Evolutionary conservation across 768 basidiomycete species (phyloP).

Genomic region (Flagelloscypha sp.): DNA sequence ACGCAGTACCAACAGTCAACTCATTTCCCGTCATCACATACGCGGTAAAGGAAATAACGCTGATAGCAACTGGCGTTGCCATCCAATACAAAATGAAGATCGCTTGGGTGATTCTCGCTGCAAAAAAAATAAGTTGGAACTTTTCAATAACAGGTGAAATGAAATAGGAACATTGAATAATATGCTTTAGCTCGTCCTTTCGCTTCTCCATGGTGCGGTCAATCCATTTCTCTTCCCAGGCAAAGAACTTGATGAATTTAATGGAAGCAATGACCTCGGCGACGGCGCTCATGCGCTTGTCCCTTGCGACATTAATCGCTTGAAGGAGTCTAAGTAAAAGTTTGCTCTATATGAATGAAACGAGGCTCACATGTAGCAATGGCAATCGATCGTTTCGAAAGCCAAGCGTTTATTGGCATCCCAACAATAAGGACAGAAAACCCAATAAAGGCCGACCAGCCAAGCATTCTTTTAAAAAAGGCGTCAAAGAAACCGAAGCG

Average conservation of each 20-base stretch:
- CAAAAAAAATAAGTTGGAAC: not conserved
- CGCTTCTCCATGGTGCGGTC: constrained; percentile 38
- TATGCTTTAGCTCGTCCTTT: constrained; percentile 41
- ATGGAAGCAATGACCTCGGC: constrained; percentile 42
- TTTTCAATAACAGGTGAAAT: not conserved
- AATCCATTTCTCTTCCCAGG: constrained; percentile 47
- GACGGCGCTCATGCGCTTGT: constrained; percentile 44
- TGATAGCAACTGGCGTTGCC: constrained; percentile 40
- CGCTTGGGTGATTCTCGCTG: constrained; percentile 34
- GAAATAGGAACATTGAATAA: constrained; percentile 11
- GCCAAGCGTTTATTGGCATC: constrained; percentile 38
- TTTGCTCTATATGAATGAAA: too few species aligned
- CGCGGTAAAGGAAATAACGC: constrained; percentile 39
- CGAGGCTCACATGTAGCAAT: too few species aligned
- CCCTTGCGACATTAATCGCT: too few species aligned
- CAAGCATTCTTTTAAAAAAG: constrained; percentile 30
- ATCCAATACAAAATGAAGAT: constrained; percentile 41
- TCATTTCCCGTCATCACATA: constrained; percentile 37
- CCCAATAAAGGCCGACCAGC: constrained; percentile 42
- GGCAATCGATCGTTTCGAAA: constrained; percentile 31
- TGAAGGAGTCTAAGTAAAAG: too few species aligned
- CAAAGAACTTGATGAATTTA: constrained; percentile 48
- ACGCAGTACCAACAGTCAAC: constrained; percentile 47
- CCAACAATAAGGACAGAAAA: constrained; percentile 35
- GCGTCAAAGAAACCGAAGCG: not conserved